Conservation (phyloP, 495 filamentous ascomycete genomes). For the Xylaria palmicola region DNA sequence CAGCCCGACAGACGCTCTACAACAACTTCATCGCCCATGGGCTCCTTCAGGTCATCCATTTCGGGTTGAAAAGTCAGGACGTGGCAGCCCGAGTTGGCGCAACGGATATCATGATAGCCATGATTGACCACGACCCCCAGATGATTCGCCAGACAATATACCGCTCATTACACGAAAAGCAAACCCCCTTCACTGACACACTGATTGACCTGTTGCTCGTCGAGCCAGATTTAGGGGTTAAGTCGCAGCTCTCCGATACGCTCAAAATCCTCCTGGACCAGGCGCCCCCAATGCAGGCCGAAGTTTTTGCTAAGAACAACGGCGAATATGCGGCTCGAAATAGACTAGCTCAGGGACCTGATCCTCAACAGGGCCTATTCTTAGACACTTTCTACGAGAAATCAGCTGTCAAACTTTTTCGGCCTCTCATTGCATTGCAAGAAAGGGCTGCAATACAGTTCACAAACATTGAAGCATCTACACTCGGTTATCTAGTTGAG, state of each 20-base stretch:
- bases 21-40: slow-evolving; percentile 86
- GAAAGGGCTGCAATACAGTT: slow-evolving; percentile 55
- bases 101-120: slow-evolving; percentile 87
- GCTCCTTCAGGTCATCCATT: slow-evolving; percentile 86
- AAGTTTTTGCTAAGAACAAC: slow-evolving; percentile 64
- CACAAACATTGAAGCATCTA: slow-evolving; percentile 74
- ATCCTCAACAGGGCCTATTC: slow-evolving; percentile 81
- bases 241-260: slow-evolving; percentile 93
- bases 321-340: slow-evolving; percentile 66
- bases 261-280: slow-evolving; percentile 93
- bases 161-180: slow-evolving; percentile 82
- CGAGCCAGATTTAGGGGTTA: slow-evolving; percentile 90
- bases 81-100: slow-evolving; percentile 86
- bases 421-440: slow-evolving; percentile 81
- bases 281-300: slow-evolving; percentile 56
- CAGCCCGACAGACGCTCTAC: slow-evolving; percentile 75
- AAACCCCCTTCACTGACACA: slow-evolving; percentile 85
- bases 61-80: slow-evolving; percentile 80
- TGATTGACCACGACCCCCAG: slow-evolving; percentile 92
- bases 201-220: slow-evolving; percentile 89
- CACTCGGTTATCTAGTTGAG: slow-evolving; percentile 89
- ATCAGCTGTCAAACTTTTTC: slow-evolving; percentile 83
- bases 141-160: slow-evolving; percentile 94
- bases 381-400: slow-evolving; percentile 86
- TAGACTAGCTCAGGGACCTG: slow-evolving; percentile 37